These are phyloP conservation scores for Jackrogersella minutella DNA, from an alignment of 495 filamentous ascomycete species.

Conservation along the genomic window DNA sequence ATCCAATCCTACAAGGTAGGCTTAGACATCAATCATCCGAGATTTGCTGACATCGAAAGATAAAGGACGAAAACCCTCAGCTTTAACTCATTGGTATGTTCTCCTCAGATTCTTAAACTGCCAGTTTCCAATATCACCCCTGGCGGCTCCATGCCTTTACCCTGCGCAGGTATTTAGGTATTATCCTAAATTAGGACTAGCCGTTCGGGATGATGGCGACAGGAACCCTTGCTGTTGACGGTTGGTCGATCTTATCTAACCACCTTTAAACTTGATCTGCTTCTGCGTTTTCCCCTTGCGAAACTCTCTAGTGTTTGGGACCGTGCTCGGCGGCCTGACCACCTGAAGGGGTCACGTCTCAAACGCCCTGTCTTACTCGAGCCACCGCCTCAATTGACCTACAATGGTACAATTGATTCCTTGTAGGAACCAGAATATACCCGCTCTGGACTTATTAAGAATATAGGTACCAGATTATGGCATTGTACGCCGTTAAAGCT, in stretches of 20 bases:
- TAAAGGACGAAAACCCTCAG: slow-evolving; percentile 7
- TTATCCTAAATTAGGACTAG: slow-evolving; percentile 28
- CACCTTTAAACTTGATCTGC: slow-evolving; percentile 33
- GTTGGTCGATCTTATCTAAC: slow-evolving; percentile 30
- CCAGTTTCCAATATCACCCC: neutral
- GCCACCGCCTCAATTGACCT: slow-evolving; percentile 19
- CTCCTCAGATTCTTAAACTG: neutral
- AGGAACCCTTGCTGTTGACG: slow-evolving; percentile 22
- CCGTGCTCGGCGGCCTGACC: slow-evolving; percentile 17
- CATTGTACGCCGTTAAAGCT: slow-evolving; percentile 1
- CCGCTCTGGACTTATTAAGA: neutral
- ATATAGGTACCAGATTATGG: neutral
- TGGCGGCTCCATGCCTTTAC: slow-evolving; percentile 15
- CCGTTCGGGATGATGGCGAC: slow-evolving; percentile 23
- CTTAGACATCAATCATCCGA: slow-evolving; percentile 15
- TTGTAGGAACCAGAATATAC: neutral
- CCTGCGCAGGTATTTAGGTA: slow-evolving; percentile 4
- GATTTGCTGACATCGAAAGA: slow-evolving; percentile 1
- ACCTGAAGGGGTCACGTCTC: slow-evolving; percentile 30
- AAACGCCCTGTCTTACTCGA: slow-evolving; percentile 1
- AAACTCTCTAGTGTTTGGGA: slow-evolving; percentile 37
- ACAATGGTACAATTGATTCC: too few relatives aligned
- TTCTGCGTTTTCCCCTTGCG: slow-evolving; percentile 31
- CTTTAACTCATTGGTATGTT: too few relatives aligned
- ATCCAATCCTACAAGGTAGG: neutral